Conservation (phyloP, 371 early-diverging fungal genomes). For the Rhizopus microsporus region DNA sequence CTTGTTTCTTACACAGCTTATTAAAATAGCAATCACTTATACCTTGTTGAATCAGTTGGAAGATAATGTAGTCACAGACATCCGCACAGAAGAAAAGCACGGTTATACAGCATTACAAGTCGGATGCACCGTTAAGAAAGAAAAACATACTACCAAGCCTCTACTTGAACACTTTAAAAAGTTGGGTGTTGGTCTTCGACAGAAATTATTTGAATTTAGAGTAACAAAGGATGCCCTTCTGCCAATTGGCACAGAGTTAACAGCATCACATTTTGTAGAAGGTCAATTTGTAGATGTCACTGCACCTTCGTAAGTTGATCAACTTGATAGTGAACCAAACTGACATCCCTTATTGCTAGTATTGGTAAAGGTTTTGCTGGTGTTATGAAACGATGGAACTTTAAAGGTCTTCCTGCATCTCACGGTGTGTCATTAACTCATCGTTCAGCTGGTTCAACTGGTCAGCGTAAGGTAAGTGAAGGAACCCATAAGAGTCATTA, state of each 20-base stretch:
- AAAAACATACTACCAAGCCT: conserved; percentile 67
- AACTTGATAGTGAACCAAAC: background rate
- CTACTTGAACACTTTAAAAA: conserved; percentile 75
- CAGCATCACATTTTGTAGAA: conserved; percentile 88
- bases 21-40: conserved; percentile 2
- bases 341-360: conserved; percentile 34
- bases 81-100: conserved; percentile 62
- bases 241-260: conserved; percentile 78
- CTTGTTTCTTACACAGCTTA: background rate
- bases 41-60: conserved; percentile 57
- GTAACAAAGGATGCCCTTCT: conserved; percentile 86
- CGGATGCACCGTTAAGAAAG: conserved; percentile 71
- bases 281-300: conserved; percentile 95
- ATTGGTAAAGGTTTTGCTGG: conserved; percentile 97
- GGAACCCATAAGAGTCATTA: background rate
- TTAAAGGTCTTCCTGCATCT: conserved; percentile 89
- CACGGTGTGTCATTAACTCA: conserved; percentile 95
- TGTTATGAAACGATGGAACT: conserved; percentile 96
- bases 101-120: conserved; percentile 77
- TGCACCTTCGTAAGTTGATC: conserved; percentile 69
- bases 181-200: conserved; percentile 75
- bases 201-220: conserved; percentile 78
- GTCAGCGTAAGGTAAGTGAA: conserved; percentile 73
- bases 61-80: conserved; percentile 71
- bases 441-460: conserved; percentile 94